Base-by-base conservation (phyloP, 164 flowering plant species). In the Euptelea pleiosperma region DNA sequence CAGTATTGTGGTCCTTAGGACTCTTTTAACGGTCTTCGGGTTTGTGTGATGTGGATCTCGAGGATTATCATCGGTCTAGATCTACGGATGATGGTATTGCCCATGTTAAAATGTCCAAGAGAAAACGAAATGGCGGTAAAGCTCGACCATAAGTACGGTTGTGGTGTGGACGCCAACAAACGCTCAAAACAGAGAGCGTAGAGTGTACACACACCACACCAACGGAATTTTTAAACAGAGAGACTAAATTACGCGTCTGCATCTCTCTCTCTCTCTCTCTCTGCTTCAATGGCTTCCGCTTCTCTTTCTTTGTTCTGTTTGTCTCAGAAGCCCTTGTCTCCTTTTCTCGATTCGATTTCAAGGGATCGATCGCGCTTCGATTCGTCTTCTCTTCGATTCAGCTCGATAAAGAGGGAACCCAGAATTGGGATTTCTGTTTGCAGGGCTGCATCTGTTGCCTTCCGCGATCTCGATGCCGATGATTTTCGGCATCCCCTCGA, bases 401-500 rank as follows among this genome's bases (percentile, higher is more conserved):
- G 33, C 45, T 29, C 55, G 12, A 35, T 18, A 21, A 48, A 41
- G 55, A 39, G 47, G 21, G 40, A 49, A 8, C 52, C 44, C 1
- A 21, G 56, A 31, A 16, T 24, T 25, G 51, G 60, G 36, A 14
- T 43, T 61, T 45, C 45, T 12, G 40, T 45, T 37, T 56, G 58
- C 58, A 52, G 55, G 16, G 62, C 65, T 37, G 31, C 47, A 8
- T 34, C 73, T 10, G 59, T 73, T 34, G 65, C 54, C 4, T 73
- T 73, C 30, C 70, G 65, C 6, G 49, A 73, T 51, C 77, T 73
- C 29, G 62, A 65, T 37, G 73, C 77, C 3, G 73, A 73, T 51
- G 77, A 73, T 60, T 69, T 73, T 41, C 66, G 71, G 18, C 77
- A 73, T 37, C 70, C 73, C 16, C 77, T 73, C 37, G 73, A 73